A percentile compares a stretch with the other conserved stretches of the same genome.
These are phyloP conservation scores for Lachancea cidri DNA, from an alignment of 805 yeast species.

Conservation along the genomic window DNA sequence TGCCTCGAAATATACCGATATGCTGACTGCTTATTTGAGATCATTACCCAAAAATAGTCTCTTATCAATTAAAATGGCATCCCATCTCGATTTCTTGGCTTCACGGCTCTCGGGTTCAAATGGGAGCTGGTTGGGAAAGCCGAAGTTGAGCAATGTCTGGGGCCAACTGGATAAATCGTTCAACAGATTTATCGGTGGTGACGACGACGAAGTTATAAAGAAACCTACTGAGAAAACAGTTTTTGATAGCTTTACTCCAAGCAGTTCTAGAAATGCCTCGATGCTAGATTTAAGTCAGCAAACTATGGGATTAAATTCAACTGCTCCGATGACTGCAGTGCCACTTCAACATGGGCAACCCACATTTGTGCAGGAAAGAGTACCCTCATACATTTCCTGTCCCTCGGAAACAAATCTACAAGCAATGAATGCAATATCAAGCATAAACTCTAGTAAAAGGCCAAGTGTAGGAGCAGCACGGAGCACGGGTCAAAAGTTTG, in stretches of 20 bases:
- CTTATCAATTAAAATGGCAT: conserved; percentile 31
- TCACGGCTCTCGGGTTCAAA: conserved; percentile 46
- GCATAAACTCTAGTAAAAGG: not conserved
- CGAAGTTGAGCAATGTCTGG: conserved; percentile 79
- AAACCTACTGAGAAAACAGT: conserved; percentile 45
- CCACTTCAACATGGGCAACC: not conserved
- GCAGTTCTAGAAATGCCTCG: conserved; percentile 54
- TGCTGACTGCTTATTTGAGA: conserved; percentile 38
- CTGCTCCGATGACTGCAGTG: not conserved
- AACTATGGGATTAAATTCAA: not conserved
- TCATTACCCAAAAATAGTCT: conserved; percentile 35
- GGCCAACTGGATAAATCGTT: conserved; percentile 79
- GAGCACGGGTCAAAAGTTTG: not conserved
- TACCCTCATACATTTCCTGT: not conserved
- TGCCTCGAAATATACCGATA: conserved; percentile 61
- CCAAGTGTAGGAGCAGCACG: not conserved
- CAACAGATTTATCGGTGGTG: conserved; percentile 81
- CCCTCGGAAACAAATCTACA: not conserved
- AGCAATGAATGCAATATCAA: not conserved
- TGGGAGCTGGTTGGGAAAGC: conserved; percentile 76
- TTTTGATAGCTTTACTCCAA: conserved; percentile 67
- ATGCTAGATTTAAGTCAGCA: conserved; percentile 32
- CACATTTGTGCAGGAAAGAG: not conserved
- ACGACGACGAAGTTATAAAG: conserved; percentile 44
- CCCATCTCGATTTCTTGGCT: conserved; percentile 36